These are phyloP conservation scores for Blattamonas nauphoetae DNA, from an alignment of 78 protist species.

Conservation along the genomic window DNA sequence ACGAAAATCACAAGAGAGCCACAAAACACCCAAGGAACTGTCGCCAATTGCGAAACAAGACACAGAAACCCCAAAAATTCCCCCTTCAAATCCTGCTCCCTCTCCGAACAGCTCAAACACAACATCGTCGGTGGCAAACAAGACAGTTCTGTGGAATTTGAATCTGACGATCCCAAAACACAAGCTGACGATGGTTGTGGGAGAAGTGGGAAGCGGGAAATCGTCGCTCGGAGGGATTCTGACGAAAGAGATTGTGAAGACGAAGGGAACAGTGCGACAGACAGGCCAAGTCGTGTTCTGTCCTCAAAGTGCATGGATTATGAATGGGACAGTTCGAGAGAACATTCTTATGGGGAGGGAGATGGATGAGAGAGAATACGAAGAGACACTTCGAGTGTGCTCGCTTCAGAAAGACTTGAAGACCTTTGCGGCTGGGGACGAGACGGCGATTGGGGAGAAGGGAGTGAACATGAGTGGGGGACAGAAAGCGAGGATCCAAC, in stretches of 20 bases:
- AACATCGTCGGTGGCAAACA: not conserved
- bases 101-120: not conserved
- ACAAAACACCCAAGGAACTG: too few relatives aligned
- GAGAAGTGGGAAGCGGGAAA: too few relatives aligned
- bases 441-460: too few relatives aligned
- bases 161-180: not conserved
- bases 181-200: slow-evolving; percentile 42
- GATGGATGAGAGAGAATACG: slow-evolving; percentile 26
- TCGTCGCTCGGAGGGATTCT: slow-evolving; percentile 48
- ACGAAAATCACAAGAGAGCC: too few relatives aligned
- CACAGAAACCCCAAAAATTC: not conserved
- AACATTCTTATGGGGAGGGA: slow-evolving; percentile 78
- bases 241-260: slow-evolving; percentile 50
- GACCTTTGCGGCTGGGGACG: too few relatives aligned
- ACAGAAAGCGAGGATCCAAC: too few relatives aligned
- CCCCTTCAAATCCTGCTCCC: not conserved
- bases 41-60: too few relatives aligned
- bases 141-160: not conserved
- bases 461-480: too few relatives aligned
- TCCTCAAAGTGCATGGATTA: slow-evolving; percentile 83
- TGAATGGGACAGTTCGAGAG: slow-evolving; percentile 68
- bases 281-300: slow-evolving; percentile 59
- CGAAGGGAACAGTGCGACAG: slow-evolving; percentile 30
- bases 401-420: slow-evolving; percentile 56
- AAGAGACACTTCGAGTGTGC: slow-evolving; percentile 30